These are phyloP conservation scores for Talaromyces atroroseus DNA, from an alignment of 2,329 filamentous ascomycete species.

Conservation along the genomic window DNA sequence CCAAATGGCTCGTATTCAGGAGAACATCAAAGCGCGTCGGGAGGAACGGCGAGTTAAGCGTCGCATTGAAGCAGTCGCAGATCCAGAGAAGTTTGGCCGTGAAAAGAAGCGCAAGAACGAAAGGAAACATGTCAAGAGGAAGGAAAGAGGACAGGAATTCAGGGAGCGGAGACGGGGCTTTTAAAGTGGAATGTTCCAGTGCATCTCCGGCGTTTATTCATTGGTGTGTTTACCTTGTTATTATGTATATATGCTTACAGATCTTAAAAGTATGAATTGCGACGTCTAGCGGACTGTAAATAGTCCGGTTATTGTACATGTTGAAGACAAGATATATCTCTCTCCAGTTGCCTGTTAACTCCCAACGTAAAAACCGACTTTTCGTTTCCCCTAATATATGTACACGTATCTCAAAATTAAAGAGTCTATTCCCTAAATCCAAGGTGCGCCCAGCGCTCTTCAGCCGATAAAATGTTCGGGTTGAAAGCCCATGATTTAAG, in stretches of 20 bases:
- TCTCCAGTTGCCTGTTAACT: neutral
- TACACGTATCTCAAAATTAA: neutral
- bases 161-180: conserved; percentile 67
- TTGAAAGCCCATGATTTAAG: neutral
- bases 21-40: conserved; percentile 64
- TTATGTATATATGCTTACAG: neutral
- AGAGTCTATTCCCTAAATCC: neutral
- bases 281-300: conserved; percentile 17
- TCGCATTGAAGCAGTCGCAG: conserved; percentile 77
- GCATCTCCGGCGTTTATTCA: conserved; percentile 2
- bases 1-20: conserved; percentile 66
- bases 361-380: neutral
- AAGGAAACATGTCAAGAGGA: conserved; percentile 75
- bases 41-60: conserved; percentile 75
- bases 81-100: conserved; percentile 70
- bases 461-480: neutral
- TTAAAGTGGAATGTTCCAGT: conserved; percentile 34
- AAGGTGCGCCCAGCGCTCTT: neutral
- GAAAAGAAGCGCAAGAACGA: conserved; percentile 81
- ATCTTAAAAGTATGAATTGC: neutral
- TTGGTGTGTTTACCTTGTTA: neutral
- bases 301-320: neutral
- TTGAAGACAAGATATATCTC: neutral
- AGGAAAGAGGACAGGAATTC: conserved; percentile 69
- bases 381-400: neutral